Evolutionary conservation across 2,329 filamentous ascomycete genomes (phyloP), one percentile per base, ranked within the genome.

Genomic region (Penicillium sp.): DNA sequence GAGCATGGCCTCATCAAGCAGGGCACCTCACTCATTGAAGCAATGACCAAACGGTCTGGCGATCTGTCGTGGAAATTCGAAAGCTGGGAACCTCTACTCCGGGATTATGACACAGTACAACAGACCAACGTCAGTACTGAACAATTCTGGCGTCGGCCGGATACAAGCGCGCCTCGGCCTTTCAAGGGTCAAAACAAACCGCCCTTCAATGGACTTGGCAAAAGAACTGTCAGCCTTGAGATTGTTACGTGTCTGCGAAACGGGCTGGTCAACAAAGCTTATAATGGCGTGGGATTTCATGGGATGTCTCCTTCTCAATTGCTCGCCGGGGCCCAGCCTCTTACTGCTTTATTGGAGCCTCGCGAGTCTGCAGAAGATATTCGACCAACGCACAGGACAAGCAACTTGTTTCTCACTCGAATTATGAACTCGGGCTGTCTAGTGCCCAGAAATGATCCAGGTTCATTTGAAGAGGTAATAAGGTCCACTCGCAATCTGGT

Each of bases 181-280:
- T 48, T 45, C 12, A 45, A 35, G n/a, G 41, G 43, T 11, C 37
- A 33, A 11, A 27, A 46, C 6, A 49, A 47, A 31, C 42, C 49
- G 5, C 48, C 60, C 2, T 66, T 69, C 42, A 54, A 61, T 18
- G 66, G 67, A n/a, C 60, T 70, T 22, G 67, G 63, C 2, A 42
- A 45, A 28, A 59, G 65, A 33, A 78, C 73, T 0, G 70, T 82
- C 49, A 80, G 76, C 50, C 66, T 67, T 28, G 78, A 82, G 56
- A 69, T 80, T 8, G 67, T 80, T 16, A 63, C 70, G 35, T 72
- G 74, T 4, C 68, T 78, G 27, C 60, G 77, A 18, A 73, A 77
- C 48, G 72, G 69, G 11, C 54, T 78, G 10, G 52, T 72, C 27
- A 74, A 70, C 42, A 51, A 56, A 9, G 54, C 71, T 28, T 67